Base-by-base conservation (phyloP, 2,329 filamentous ascomycete species). In the Ceratocystis alfenasii region DNA sequence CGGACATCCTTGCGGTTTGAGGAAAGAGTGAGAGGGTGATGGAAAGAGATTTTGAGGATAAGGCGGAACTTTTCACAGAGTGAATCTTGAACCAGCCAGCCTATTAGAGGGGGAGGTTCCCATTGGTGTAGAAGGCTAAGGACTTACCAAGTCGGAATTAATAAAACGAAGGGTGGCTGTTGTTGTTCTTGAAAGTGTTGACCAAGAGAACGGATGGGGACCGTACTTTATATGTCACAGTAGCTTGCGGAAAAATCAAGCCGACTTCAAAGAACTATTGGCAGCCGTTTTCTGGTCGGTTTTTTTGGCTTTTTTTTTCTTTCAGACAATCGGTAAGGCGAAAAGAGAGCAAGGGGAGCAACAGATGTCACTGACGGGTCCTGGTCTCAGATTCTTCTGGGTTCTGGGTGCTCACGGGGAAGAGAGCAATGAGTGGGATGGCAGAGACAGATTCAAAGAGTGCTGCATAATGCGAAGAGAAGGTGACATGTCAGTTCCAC, bases 1-100 rank as follows among this genome's bases (percentile, higher is more conserved):
- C 73, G 79, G 81, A 84, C 82, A 84, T 84, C 74, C 75, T 82
- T 81, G 76, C 77, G 76, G 75, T 75, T 71, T 72, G 71, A 69
- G 71, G 73, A 12, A 41, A 41, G 70, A 72, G 71, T 71, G 72
- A 68, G 33, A 72, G 72, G 71, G 30, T 50, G 64, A 45, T 10
- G 48, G 62, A 50, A 36, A 59, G n/a, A 22, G 46, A 8, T 50
- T 64, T 33, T 17, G 28, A 70, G 69, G 69, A 71, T 68, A 66
- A 66, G 69, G 70, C 70, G 69, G 69, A 70, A 28, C 22, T 57
- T 28, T 15, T 12, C 53, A 30, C 25, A 57, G 12, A 33, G 30
- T 50, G 17, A 22, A 28, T 57, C 53, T 57, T 30, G 17, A 28
- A n/a, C 25, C 25, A 30, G 53, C 22, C 53, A 28, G 53, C 36